Evolutionary conservation across 2,329 filamentous ascomycete species (phyloP).

Genomic region (Monilinia polystroma): DNA sequence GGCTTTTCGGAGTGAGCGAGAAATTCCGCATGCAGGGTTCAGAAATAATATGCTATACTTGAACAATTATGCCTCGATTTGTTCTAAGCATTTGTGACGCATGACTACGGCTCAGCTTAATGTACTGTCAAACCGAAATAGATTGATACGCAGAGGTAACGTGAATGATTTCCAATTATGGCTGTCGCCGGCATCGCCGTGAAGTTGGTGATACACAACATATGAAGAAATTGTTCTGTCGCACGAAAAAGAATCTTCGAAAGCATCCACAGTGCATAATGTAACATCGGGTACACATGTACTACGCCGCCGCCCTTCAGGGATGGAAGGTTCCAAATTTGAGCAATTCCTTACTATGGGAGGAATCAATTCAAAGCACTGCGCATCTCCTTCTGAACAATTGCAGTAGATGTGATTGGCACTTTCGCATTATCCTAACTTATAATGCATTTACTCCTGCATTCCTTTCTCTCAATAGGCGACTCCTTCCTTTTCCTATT

Average conservation of each 20-base stretch:
- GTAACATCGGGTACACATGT: slow-evolving; percentile 9
- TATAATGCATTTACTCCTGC: background rate
- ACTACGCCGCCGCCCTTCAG: background rate
- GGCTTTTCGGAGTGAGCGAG: slow-evolving; percentile 14
- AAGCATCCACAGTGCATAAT: background rate
- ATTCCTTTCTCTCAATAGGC: background rate
- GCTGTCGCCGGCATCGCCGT: slow-evolving; percentile 17
- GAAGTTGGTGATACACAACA: slow-evolving; percentile 14
- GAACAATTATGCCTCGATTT: background rate
- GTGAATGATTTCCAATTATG: slow-evolving; percentile 9
- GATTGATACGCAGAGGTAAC: background rate
- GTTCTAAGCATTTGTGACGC: background rate
- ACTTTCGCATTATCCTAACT: background rate
- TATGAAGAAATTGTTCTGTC: slow-evolving; percentile 5
- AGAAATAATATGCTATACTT: background rate
- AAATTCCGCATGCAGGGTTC: slow-evolving; percentile 11
- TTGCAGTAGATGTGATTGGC: background rate
- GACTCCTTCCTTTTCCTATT: background rate
- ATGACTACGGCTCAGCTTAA: slow-evolving; percentile 7
- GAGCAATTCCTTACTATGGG: background rate
- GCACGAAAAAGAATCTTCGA: slow-evolving; percentile 18
- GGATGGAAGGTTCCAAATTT: background rate
- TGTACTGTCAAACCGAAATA: background rate
- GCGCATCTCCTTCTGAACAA: slow-evolving; percentile 2
- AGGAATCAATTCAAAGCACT: background rate